Evolutionary conservation across 768 basidiomycete genomes (phyloP).

Genomic region (Kwoniella newhampshirensis): DNA sequence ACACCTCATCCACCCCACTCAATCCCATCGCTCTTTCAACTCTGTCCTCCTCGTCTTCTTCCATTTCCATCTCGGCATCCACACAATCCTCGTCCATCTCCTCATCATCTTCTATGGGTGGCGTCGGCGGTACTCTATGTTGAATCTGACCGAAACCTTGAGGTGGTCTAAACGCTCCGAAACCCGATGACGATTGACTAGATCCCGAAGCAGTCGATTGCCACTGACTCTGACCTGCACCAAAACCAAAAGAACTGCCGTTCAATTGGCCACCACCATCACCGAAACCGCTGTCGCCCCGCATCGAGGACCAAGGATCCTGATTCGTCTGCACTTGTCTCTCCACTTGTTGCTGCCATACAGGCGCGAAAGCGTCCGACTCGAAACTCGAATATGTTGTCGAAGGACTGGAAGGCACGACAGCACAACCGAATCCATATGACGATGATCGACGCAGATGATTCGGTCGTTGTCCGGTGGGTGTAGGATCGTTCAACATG

Average conservation of each 20-base stretch:
- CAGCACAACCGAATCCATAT: constrained; percentile 25
- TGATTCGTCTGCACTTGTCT: constrained; percentile 3
- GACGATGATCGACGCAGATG: constrained; percentile 26
- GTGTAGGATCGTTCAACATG: constrained; percentile 2
- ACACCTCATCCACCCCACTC: background rate
- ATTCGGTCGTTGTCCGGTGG: constrained; percentile 11
- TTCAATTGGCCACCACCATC: too few relatives aligned
- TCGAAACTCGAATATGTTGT: constrained; percentile 24
- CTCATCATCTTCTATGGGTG: constrained; percentile 8
- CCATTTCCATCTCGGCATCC: constrained; percentile 20
- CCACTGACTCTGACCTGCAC: background rate
- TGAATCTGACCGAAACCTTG: constrained; percentile 16
- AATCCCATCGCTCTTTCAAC: constrained; percentile 26
- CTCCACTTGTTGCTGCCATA: constrained; percentile 20
- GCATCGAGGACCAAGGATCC: constrained; percentile 17
- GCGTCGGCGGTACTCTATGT: constrained; percentile 9
- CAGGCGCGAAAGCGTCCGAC: constrained; percentile 36
- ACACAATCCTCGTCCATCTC: constrained; percentile 35
- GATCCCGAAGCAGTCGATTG: constrained; percentile 2
- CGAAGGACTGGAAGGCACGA: constrained; percentile 8
- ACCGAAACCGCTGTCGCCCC: background rate
- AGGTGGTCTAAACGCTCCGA: constrained; percentile 11
- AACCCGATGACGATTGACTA: background rate
- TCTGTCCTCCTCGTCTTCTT: constrained; percentile 29
- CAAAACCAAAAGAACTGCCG: too few relatives aligned